These are phyloP conservation scores for Tremella mesenterica DNA, from an alignment of 768 basidiomycete genomes.

Conservation along the genomic window DNA sequence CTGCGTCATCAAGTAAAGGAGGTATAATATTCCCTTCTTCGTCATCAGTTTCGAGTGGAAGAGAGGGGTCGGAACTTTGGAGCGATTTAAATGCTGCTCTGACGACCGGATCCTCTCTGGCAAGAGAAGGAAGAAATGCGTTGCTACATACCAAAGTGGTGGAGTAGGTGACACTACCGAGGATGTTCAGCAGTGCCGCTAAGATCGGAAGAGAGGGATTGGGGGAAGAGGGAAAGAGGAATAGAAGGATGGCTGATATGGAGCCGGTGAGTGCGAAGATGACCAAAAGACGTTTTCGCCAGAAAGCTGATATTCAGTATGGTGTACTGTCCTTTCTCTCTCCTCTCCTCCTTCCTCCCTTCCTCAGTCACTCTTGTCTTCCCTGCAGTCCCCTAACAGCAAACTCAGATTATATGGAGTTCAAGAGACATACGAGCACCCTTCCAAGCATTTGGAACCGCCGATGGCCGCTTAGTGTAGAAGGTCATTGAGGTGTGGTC, in stretches of 20 bases:
- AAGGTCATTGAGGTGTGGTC: too few species aligned
- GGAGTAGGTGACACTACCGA: slow-evolving; percentile 78
- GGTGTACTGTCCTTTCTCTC: too few species aligned
- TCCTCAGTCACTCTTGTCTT: too few species aligned
- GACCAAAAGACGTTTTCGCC: slow-evolving; percentile 70
- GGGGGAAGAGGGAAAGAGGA: slow-evolving; percentile 60
- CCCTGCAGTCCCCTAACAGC: background rate
- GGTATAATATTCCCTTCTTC: slow-evolving; percentile 7
- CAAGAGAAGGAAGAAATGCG: slow-evolving; percentile 70
- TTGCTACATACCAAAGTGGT: slow-evolving; percentile 83
- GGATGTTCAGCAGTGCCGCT: slow-evolving; percentile 60
- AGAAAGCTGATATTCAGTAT: slow-evolving; percentile 47
- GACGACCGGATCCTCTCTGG: slow-evolving; percentile 52
- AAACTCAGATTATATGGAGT: too few species aligned
- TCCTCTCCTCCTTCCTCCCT: too few species aligned
- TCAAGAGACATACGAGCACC: too few species aligned
- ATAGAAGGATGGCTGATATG: slow-evolving; percentile 58
- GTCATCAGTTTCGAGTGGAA: background rate
- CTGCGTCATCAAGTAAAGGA: slow-evolving; percentile 1
- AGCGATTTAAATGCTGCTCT: slow-evolving; percentile 12
- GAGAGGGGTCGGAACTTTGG: background rate
- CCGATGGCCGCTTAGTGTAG: too few species aligned
- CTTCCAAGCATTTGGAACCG: too few species aligned
- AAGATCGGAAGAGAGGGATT: slow-evolving; percentile 54
- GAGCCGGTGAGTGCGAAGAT: slow-evolving; percentile 67